Evolutionary conservation across 2,329 filamentous ascomycete genomes (phyloP).

Genomic region (Karstenula rhodostoma): DNA sequence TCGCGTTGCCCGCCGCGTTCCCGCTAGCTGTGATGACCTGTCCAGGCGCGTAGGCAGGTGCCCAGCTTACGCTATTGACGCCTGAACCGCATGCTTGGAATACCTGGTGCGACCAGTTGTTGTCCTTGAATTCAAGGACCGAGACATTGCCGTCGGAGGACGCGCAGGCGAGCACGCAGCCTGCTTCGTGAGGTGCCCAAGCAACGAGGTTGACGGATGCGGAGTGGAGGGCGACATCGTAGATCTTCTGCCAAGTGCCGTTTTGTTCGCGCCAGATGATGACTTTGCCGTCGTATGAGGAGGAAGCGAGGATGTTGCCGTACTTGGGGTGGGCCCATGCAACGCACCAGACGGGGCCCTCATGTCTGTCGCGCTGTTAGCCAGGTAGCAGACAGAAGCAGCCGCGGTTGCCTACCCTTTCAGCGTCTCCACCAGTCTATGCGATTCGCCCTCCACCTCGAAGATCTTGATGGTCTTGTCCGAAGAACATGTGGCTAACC

Average conservation of each 20-base stretch:
- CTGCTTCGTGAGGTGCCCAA: slow-evolving; percentile 96
- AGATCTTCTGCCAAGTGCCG: slow-evolving; percentile 74
- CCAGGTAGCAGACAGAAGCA: background rate
- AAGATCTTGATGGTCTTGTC: slow-evolving; percentile 99
- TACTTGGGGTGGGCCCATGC: slow-evolving; percentile 99
- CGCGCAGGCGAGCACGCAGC: slow-evolving; percentile 92
- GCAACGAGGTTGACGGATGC: slow-evolving; percentile 96
- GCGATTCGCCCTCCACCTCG: slow-evolving; percentile 92
- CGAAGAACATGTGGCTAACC: slow-evolving; percentile 95
- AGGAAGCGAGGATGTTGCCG: slow-evolving; percentile 95
- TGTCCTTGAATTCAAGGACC: slow-evolving; percentile 96
- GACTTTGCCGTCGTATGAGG: slow-evolving; percentile 96
- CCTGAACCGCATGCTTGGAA: slow-evolving; percentile 93
- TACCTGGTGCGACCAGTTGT: slow-evolving; percentile 86
- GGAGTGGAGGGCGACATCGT: slow-evolving; percentile 92
- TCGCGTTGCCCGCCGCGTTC: slow-evolving; percentile 63
- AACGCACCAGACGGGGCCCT: slow-evolving; percentile 97
- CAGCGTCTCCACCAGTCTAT: slow-evolving; percentile 88
- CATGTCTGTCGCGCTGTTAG: slow-evolving; percentile 70
- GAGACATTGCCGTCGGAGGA: slow-evolving; percentile 93
- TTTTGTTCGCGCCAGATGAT: slow-evolving; percentile 95
- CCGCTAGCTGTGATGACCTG: slow-evolving; percentile 78
- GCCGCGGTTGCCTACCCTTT: slow-evolving; percentile 74
- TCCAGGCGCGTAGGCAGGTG: slow-evolving; percentile 82
- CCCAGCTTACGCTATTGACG: slow-evolving; percentile 96